phyloP scores from a whole-genome alignment of 1,284 basidiomycete species.

The Sutorius eximius region DNA sequence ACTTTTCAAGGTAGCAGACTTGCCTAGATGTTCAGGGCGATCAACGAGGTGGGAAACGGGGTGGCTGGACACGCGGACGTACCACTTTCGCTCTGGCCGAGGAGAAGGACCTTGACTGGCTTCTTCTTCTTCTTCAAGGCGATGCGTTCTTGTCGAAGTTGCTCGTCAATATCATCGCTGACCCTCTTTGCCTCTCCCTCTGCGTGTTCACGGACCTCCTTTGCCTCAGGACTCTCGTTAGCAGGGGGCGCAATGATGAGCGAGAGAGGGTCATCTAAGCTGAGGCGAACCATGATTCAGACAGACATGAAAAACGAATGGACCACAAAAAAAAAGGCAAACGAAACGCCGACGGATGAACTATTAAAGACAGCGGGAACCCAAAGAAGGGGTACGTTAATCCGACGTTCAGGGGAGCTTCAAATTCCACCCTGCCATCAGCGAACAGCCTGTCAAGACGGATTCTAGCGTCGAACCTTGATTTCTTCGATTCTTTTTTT shows the following conservation, averaged over 20 bases:
- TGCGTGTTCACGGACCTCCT: slow-evolving; percentile 48
- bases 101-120: slow-evolving; percentile 59
- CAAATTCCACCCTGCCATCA: not conserved
- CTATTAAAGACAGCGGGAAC: not conserved
- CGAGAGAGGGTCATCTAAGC: slow-evolving; percentile 56
- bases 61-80: slow-evolving; percentile 21
- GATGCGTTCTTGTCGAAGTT: slow-evolving; percentile 54
- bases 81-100: slow-evolving; percentile 76
- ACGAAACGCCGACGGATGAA: not conserved
- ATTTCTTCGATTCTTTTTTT: not conserved
- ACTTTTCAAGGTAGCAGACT: slow-evolving; percentile 56
- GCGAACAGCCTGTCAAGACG: not conserved
- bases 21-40: slow-evolving; percentile 35
- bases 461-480: not conserved
- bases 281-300: slow-evolving; percentile 13
- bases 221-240: slow-evolving; percentile 55
- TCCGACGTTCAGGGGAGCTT: not conserved
- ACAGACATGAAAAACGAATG: not conserved
- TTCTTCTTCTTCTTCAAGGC: slow-evolving; percentile 55
- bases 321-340: not conserved
- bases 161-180: slow-evolving; percentile 70
- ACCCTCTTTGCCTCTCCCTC: slow-evolving; percentile 60
- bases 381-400: not conserved
- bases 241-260: slow-evolving; percentile 56
- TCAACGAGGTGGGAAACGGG: slow-evolving; percentile 39